A percentile compares a stretch with the other conserved stretches of the same genome.
Conservation (phyloP, 331 rosid species). For the Spiraea crenata region DNA sequence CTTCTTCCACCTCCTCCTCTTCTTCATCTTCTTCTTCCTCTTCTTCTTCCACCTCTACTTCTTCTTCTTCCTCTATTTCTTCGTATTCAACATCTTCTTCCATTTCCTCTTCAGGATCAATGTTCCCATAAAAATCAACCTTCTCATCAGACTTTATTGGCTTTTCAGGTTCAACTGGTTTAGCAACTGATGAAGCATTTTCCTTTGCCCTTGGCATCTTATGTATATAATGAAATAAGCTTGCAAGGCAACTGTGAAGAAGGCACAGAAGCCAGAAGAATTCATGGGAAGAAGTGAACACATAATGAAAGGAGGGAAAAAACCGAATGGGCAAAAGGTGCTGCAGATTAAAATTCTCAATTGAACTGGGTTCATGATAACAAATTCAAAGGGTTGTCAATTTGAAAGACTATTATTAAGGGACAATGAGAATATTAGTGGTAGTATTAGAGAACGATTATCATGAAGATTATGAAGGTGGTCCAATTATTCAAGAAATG, state of each 20-base stretch:
- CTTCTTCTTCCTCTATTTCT: constrained; percentile 73
- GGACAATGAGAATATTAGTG: constrained; percentile 51
- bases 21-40: constrained; percentile 51
- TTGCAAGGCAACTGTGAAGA: constrained; percentile 95
- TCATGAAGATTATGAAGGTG: constrained; percentile 45
- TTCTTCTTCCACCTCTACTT: constrained; percentile 49
- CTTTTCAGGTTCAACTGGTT: constrained; percentile 60
- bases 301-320: constrained; percentile 81
- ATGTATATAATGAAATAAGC: constrained; percentile 66
- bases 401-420: constrained; percentile 42
- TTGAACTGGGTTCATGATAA: constrained; percentile 51
- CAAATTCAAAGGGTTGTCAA: constrained; percentile 47
- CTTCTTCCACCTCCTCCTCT: constrained; percentile 39
- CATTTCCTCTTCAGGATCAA: constrained; percentile 46
- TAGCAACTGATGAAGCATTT: constrained; percentile 60
- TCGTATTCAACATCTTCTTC: constrained; percentile 71
- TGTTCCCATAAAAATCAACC: constrained; percentile 45
- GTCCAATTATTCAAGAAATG: constrained; percentile 36
- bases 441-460: constrained; percentile 40
- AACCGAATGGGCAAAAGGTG: constrained; percentile 73
- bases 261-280: constrained; percentile 98
- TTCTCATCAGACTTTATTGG: constrained; percentile 40
- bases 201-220: constrained; percentile 79
- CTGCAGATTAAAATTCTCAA: constrained; percentile 54
- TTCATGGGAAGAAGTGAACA: constrained; percentile 89